A percentile compares a stretch with the other conserved stretches of the same genome.
These are phyloP conservation scores for Tillandsia leiboldiana DNA, from an alignment of 176 grass and related monocot species.

Conservation along the genomic window DNA sequence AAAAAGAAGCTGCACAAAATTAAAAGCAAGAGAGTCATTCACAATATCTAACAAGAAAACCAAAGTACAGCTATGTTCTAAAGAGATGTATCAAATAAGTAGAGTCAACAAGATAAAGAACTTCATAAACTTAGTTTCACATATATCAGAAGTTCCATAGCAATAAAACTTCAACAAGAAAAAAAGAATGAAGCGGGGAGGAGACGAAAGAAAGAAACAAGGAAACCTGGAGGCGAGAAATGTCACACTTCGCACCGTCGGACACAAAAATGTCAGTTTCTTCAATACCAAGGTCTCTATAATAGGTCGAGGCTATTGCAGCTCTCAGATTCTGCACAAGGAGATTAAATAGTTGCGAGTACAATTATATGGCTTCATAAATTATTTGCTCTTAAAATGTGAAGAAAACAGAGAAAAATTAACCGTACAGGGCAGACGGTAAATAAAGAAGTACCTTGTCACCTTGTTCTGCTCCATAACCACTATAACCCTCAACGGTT, in stretches of 20 bases:
- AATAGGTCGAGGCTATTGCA: constrained; percentile 75
- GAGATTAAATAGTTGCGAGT: constrained; percentile 12
- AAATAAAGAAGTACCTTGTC: constrained; percentile 52
- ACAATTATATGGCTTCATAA: not conserved
- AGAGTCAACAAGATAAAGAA: not conserved
- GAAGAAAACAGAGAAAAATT: not conserved
- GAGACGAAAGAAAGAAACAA: not conserved
- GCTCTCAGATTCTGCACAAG: constrained; percentile 69
- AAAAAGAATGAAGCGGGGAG: not conserved
- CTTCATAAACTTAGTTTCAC: not conserved
- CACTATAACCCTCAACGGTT: constrained; percentile 83
- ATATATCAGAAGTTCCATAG: not conserved
- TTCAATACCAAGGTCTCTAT: constrained; percentile 71
- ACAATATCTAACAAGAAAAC: not conserved
- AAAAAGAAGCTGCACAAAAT: constrained; percentile 62
- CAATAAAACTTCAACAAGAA: constrained; percentile 1
- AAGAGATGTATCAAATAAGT: not conserved
- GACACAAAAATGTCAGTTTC: constrained; percentile 92
- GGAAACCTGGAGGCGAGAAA: constrained; percentile 83
- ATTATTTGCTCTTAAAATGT: too few relatives aligned
- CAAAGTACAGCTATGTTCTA: not conserved
- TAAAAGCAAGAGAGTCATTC: not conserved
- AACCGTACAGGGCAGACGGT: not conserved
- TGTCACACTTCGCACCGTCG: constrained; percentile 98
- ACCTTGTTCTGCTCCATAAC: constrained; percentile 98